Conservation (phyloP, 257 asterid genomes). For the Fraxinus pennsylvanica region DNA sequence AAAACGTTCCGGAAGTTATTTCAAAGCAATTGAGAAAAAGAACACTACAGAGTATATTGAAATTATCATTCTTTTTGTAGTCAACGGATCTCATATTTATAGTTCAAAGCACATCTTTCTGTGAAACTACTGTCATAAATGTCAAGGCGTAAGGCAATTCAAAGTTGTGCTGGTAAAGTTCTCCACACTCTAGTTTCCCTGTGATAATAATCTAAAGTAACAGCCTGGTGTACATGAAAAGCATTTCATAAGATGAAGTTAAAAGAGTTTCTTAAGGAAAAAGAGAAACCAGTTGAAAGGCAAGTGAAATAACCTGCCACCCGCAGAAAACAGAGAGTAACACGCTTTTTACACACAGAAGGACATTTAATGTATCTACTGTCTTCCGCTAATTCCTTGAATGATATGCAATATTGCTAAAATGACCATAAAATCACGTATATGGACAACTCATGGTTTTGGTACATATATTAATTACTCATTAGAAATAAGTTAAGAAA, state of each 20-base stretch:
- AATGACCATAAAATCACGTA: background rate
- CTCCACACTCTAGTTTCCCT: slow-evolving; percentile 1
- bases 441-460: background rate
- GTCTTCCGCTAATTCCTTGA: background rate
- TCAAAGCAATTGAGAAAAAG: background rate
- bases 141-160: background rate
- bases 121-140: background rate
- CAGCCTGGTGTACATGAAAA: background rate
- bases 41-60: background rate
- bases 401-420: background rate
- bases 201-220: background rate
- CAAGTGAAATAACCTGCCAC: background rate
- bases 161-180: background rate
- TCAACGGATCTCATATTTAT: slow-evolving; percentile 18
- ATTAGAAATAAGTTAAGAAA: background rate
- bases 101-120: background rate
- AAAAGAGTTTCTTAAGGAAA: background rate
- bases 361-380: background rate
- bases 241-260: background rate
- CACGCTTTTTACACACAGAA: background rate
- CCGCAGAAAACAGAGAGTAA: background rate
- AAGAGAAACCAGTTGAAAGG: background rate
- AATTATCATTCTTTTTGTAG: background rate
- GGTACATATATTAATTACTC: background rate
- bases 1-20: background rate